Evolutionary conservation across 495 filamentous ascomycete genomes (phyloP), one percentile per base, ranked within the genome.

Genomic region (Friedmanniomyces endolithicus): DNA sequence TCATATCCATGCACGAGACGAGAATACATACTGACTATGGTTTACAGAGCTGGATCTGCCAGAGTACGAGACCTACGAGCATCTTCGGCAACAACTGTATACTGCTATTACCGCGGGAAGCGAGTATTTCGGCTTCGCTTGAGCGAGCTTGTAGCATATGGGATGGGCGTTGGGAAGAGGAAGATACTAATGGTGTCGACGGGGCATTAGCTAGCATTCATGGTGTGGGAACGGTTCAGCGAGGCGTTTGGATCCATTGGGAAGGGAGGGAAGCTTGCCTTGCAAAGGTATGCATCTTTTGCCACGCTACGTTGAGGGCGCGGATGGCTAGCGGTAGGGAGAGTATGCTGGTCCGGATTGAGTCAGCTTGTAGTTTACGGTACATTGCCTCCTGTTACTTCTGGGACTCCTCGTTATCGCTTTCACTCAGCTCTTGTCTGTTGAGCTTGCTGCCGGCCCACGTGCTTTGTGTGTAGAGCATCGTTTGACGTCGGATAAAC

Each of bases 41-140:
- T 57, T 44, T 29, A 63, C 69, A 96, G 90, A 99, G 75, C 88
- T 99, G 67, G 92, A 99, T 75, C 82, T 99, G 59, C 92, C 92
- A 56, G 92, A 99, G 69, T 99, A 97, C 66, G 94, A 97, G 60
- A 94, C 80, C 66, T 99, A 99, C 67, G 92, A 99, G 58, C 76
- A 77, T 64, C 79, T 99, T 43, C 79, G 94, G 29, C 79, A 87
- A 62, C 86, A 90, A 60, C 71, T 97, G 48, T 84, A 94, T 68
- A 95, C 87, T 34, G 92, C 94, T 56, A 90, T 97, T 70, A 97
- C 94, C 3, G 81, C 88, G 53, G 92, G 92, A 37, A 89, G 86
- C 72, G 90, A 96, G 66, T 96, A 97, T 73, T 97, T 99, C 70
- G 92, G 94, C 50, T 97, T 99, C 70, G 92, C 94, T 64, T 97